Evolutionary conservation across 768 basidiomycete genomes (phyloP).

Genomic region (Lactarius evosmus): DNA sequence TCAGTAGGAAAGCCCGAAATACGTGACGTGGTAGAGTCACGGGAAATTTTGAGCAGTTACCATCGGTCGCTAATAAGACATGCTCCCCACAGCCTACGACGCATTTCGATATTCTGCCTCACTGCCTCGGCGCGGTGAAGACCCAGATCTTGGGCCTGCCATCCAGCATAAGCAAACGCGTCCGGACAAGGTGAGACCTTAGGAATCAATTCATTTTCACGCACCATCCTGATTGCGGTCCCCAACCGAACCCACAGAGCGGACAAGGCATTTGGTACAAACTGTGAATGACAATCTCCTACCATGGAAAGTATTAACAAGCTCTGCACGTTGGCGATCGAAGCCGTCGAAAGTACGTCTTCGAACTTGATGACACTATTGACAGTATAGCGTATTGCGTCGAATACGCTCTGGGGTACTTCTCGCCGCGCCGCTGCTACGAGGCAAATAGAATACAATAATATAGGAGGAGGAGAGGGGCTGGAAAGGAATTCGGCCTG

Average conservation of each 20-base stretch:
- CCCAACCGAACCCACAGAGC: slow-evolving; percentile 84
- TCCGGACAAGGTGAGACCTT: slow-evolving; percentile 7
- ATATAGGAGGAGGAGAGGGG: slow-evolving; percentile 68
- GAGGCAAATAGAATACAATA: slow-evolving; percentile 93
- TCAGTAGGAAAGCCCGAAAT: slow-evolving; percentile 18
- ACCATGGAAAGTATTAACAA: slow-evolving; percentile 83
- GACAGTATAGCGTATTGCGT: slow-evolving; percentile 82
- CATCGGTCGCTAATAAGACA: slow-evolving; percentile 95
- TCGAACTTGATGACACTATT: slow-evolving; percentile 85
- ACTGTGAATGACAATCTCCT: slow-evolving; percentile 88
- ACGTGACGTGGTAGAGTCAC: slow-evolving; percentile 2
- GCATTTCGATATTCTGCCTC: slow-evolving; percentile 78
- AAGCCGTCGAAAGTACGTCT: slow-evolving; percentile 85
- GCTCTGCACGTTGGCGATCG: slow-evolving; percentile 83
- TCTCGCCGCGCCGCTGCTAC: slow-evolving; percentile 85
- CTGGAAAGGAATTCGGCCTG: slow-evolving; percentile 81
- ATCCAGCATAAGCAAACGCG: slow-evolving; percentile 6
- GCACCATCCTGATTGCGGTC: slow-evolving; percentile 88
- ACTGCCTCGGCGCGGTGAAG: slow-evolving; percentile 89
- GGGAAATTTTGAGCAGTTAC: slow-evolving; percentile 41
- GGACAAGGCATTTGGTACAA: slow-evolving; percentile 79
- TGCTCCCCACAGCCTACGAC: slow-evolving; percentile 88
- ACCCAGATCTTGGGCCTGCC: slow-evolving; percentile 92
- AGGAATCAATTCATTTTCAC: slow-evolving; percentile 32
- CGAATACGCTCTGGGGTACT: slow-evolving; percentile 82